phyloP scores from a whole-genome alignment of 352 stramenopile species.

The Aphanomyces euteiches region DNA sequence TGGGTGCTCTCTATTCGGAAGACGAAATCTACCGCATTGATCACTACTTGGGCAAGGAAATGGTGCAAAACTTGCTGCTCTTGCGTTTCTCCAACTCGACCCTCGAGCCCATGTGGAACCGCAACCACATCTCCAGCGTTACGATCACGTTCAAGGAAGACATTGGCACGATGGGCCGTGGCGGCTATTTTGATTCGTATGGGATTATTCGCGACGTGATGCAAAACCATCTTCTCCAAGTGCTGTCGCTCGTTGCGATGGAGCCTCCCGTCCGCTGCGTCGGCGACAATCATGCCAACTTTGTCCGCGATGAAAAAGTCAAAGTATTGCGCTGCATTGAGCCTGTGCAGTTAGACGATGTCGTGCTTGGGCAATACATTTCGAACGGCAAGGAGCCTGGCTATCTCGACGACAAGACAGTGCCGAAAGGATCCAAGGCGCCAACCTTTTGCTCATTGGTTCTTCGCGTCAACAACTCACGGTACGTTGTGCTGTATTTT shows the following conservation, averaged over 20 bases:
- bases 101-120: constrained; percentile 86
- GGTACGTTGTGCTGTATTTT: constrained; percentile 20
- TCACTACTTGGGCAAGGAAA: constrained; percentile 85
- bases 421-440: constrained; percentile 62
- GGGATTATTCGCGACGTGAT: constrained; percentile 93
- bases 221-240: constrained; percentile 92
- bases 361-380: constrained; percentile 87
- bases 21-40: constrained; percentile 84
- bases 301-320: constrained; percentile 88
- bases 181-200: constrained; percentile 88
- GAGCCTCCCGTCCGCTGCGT: constrained; percentile 63
- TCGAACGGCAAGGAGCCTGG: constrained; percentile 43
- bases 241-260: constrained; percentile 89
- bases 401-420: constrained; percentile 85
- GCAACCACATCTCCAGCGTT: constrained; percentile 72
- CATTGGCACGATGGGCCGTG: constrained; percentile 79
- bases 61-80: constrained; percentile 88
- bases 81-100: constrained; percentile 86
- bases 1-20: constrained; percentile 39
- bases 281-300: constrained; percentile 49
- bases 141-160: constrained; percentile 88
- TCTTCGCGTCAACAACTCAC: constrained; percentile 69
- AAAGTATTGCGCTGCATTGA: constrained; percentile 79
- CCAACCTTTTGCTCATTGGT: constrained; percentile 55
- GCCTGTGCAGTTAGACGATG: constrained; percentile 69